Percentiles rank a stretch among this genome's conserved stretches.
These are phyloP conservation scores for Podosphaera xanthii DNA, from an alignment of 2,329 filamentous ascomycete species.

Conservation along the genomic window DNA sequence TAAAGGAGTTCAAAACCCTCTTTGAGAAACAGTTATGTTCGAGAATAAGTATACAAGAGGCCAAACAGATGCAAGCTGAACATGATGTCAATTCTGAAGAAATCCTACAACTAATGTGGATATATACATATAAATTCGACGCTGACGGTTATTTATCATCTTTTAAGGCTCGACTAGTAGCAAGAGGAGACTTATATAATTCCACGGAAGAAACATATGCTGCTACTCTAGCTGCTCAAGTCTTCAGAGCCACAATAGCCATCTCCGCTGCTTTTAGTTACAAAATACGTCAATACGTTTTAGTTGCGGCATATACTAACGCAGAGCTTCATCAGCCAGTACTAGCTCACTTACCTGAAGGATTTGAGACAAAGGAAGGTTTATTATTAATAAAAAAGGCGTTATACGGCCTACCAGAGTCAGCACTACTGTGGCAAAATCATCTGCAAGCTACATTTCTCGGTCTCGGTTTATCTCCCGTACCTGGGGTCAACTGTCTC, in stretches of 20 bases:
- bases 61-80: too few relatives aligned
- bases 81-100: too few relatives aligned
- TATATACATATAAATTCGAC: conserved; percentile 10
- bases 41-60: too few relatives aligned
- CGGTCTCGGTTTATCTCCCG: not conserved
- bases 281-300: not conserved
- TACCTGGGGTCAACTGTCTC: not conserved
- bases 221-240: not conserved
- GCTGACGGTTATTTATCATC: conserved; percentile 8
- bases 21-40: too few relatives aligned
- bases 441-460: not conserved
- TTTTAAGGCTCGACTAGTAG: conserved; percentile 9
- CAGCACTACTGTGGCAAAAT: not conserved
- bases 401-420: not conserved
- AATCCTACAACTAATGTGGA: too few relatives aligned
- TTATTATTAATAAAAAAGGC: too few relatives aligned
- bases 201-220: not conserved
- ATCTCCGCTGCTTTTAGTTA: not conserved
- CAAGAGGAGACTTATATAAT: conserved; percentile 8
- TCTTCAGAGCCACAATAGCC: not conserved
- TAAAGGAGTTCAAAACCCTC: too few relatives aligned
- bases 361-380: not conserved
- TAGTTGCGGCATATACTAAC: not conserved
- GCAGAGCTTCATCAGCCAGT: not conserved
- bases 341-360: not conserved